Evolutionary conservation across 2,329 filamentous ascomycete species (phyloP), one percentile per base, ranked within the genome.

Genomic region (Pseudogymnoascus destructans): DNA sequence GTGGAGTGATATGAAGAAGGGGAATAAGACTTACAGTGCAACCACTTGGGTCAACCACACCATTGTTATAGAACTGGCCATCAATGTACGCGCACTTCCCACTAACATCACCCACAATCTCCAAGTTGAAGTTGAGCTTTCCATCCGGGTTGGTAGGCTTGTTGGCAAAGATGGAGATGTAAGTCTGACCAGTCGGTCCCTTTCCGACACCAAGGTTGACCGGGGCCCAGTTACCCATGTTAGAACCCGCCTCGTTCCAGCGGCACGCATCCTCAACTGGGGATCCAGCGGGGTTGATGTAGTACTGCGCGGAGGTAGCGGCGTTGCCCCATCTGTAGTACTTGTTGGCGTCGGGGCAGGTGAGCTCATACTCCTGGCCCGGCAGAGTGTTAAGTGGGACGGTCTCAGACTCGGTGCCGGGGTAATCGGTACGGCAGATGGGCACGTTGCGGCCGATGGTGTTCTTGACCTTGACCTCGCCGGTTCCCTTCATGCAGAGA

Each of bases 341-440:
- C 56, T 74, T 77, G 55, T 71, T 69, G 61, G 84, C 82, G 63
- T 86, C 74, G 52, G 92, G 87, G 76, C 89, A 92, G 69, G 87
- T 89, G 63, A 98, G 74, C 33, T 77, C 73, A 61, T 81, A 74
- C 23, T 73, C 78, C 55, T 73, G 67, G 60, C 87, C 87, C 57
- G 86, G 73, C 4, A 72, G 64, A 42, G 85, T 77, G 59, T 81
- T 73, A 52, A 91, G 74, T 49, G 92, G 88, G 60, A 97, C 79
- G 58, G 87, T 88, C 83, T 95, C 92, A 66, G 78, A 78, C 76
- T 98, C 93, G 60, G 84, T 90, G 69, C 90, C 92, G 62, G 93
- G 93, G 74, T 98, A 98, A 72, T 96, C 90, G 64, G 93, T 97
- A 72, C 89, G 89, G 82, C 93, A 98, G 65, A 95, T 80, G 46